phyloP scores from a whole-genome alignment of 129 eudicot species.

The Chrysanthemum lavandulifolium region DNA sequence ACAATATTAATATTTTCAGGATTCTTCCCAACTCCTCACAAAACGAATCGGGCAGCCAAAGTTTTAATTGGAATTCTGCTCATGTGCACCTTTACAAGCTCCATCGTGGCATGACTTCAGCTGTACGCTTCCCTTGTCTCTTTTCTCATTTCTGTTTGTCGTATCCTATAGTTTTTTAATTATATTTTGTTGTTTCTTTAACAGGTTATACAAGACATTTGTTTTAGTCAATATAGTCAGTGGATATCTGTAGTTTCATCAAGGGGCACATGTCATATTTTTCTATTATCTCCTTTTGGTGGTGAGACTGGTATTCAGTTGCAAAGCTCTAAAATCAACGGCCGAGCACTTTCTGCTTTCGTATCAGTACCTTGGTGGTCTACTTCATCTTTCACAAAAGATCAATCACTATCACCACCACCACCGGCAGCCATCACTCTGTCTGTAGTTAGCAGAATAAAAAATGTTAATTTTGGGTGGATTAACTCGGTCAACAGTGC shows the following conservation, averaged over 20 bases:
- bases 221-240: slow-evolving; percentile 84
- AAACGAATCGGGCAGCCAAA: slow-evolving; percentile 59
- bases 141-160: slow-evolving; percentile 9
- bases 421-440: slow-evolving; percentile 71
- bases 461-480: slow-evolving; percentile 74
- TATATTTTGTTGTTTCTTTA: slow-evolving; percentile 15
- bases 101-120: slow-evolving; percentile 91
- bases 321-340: slow-evolving; percentile 44
- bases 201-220: slow-evolving; percentile 96
- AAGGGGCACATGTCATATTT: slow-evolving; percentile 92
- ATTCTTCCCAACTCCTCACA: slow-evolving; percentile 67
- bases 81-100: slow-evolving; percentile 96
- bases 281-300: slow-evolving; percentile 81
- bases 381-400: slow-evolving; percentile 55
- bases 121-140: slow-evolving; percentile 46
- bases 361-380: slow-evolving; percentile 90
- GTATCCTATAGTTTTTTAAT: neutral
- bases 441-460: slow-evolving; percentile 83
- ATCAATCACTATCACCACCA: slow-evolving; percentile 55
- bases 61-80: slow-evolving; percentile 70
- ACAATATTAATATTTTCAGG: slow-evolving; percentile 83
- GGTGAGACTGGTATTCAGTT: slow-evolving; percentile 74
- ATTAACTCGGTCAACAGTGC: slow-evolving; percentile 84
- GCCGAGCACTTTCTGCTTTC: slow-evolving; percentile 41
- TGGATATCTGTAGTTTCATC: slow-evolving; percentile 93